A percentile compares a stretch with the other conserved stretches of the same genome.
phyloP scores from a whole-genome alignment of 1,284 basidiomycete species.

The Fomitopsis palustris region DNA sequence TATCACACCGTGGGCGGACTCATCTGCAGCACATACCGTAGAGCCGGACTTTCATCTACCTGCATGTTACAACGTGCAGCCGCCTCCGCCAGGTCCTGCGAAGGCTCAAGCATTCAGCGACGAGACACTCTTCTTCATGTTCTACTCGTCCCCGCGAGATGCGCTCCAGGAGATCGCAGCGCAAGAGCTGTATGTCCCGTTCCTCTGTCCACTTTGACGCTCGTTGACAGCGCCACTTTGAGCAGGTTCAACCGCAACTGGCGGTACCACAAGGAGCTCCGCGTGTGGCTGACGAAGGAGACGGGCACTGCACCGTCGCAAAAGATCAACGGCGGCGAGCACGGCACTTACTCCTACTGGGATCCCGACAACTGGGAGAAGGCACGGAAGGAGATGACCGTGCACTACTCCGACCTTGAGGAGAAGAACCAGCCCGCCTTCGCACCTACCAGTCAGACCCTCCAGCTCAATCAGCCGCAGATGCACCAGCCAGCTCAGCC shows the following conservation, averaged over 20 bases:
- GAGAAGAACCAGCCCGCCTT: conserved; percentile 76
- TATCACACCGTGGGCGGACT: conserved; percentile 96
- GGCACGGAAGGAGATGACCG: conserved; percentile 83
- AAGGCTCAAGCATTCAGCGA: conserved; percentile 93
- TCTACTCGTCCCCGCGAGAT: conserved; percentile 94
- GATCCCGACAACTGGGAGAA: conserved; percentile 89
- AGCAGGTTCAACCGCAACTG: conserved; percentile 91
- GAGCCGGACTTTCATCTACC: conserved; percentile 94
- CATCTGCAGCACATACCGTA: conserved; percentile 76
- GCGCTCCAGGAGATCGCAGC: conserved; percentile 94
- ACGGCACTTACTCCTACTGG: conserved; percentile 90
- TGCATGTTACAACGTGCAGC: conserved; percentile 90
- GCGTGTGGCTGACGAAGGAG: conserved; percentile 96
- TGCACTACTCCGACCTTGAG: conserved; percentile 84
- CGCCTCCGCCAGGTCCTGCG: conserved; percentile 82
- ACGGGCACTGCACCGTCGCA: conserved; percentile 77
- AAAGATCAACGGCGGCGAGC: conserved; percentile 88
- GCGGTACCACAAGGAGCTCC: conserved; percentile 95
- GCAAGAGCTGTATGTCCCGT: conserved; percentile 81
- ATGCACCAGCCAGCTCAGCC: conserved; percentile 34
- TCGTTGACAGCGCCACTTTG: neutral
- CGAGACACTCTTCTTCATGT: conserved; percentile 98
- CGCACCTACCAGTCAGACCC: conserved; percentile 45
- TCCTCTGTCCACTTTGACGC: neutral
- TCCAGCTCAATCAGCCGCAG: conserved; percentile 39